Evolutionary conservation across 495 filamentous ascomycete genomes (phyloP).

Genomic region (Achaetomiella virescens): DNA sequence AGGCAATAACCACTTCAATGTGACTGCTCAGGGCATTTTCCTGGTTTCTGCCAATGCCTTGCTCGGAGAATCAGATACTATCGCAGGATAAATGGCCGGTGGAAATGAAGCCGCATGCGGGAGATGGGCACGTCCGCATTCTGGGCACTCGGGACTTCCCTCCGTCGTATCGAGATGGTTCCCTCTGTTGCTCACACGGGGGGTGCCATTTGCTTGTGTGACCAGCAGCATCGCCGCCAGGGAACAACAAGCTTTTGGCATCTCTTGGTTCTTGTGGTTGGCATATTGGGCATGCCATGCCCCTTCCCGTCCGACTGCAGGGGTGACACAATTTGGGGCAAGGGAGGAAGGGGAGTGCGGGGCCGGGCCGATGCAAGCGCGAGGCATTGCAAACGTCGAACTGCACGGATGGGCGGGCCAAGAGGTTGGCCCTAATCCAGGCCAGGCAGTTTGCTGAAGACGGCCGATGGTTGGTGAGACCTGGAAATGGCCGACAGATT

Average conservation of each 20-base stretch:
- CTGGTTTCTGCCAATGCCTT: not conserved
- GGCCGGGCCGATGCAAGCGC: not conserved
- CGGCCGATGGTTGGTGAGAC: not conserved
- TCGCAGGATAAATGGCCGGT: not conserved
- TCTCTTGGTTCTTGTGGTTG: not conserved
- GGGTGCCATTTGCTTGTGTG: too few relatives aligned
- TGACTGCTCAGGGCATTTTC: not conserved
- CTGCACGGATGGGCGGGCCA: not conserved
- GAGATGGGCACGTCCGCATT: not conserved
- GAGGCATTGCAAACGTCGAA: not conserved
- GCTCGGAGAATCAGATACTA: not conserved
- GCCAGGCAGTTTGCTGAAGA: not conserved
- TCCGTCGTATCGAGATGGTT: not conserved
- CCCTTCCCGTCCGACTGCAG: not conserved
- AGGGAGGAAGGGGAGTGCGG: not conserved
- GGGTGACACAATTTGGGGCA: not conserved
- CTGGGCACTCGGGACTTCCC: not conserved
- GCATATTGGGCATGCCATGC: not conserved
- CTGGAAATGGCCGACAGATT: conserved; percentile 2
- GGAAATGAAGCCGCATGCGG: not conserved
- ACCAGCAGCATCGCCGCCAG: too few relatives aligned
- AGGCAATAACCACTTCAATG: not conserved
- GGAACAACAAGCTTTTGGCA: not conserved
- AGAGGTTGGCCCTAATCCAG: too few relatives aligned
- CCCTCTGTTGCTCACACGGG: not conserved